These are phyloP conservation scores for Coemansia guatemalensis DNA, from an alignment of 192 early-diverging fungal genomes.

Conservation along the genomic window DNA sequence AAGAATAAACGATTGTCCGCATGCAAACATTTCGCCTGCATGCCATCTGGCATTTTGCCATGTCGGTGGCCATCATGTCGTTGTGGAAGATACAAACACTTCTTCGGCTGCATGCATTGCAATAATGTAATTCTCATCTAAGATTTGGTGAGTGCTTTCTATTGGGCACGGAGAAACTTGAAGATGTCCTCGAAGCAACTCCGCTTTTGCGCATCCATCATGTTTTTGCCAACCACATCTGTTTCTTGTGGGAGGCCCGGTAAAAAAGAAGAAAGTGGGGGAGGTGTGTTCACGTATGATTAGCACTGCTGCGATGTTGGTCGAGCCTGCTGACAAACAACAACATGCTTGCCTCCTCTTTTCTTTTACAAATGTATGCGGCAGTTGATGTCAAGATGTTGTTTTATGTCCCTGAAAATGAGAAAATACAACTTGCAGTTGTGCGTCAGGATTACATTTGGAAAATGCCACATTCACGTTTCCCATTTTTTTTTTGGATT, in stretches of 20 bases:
- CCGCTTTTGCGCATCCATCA: not conserved
- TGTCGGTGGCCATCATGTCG: not conserved
- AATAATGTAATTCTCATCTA: not conserved
- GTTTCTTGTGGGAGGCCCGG: not conserved
- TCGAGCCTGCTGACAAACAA: not conserved
- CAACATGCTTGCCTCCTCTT: not conserved
- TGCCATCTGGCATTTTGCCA: not conserved
- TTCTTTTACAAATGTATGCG: not conserved
- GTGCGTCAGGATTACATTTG: not conserved
- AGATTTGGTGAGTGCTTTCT: not conserved
- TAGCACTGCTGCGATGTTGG: not conserved
- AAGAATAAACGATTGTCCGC: not conserved
- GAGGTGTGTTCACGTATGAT: not conserved
- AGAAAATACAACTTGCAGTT: not conserved
- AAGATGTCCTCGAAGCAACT: not conserved
- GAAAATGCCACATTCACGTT: not conserved
- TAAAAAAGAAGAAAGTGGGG: not conserved
- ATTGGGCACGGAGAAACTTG: not conserved
- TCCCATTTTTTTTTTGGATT: not conserved
- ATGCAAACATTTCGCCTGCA: not conserved
- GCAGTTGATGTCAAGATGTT: too few species aligned
- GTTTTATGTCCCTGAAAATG: too few species aligned
- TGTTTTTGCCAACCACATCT: not conserved
- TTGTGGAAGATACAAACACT: not conserved
- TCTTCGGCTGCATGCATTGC: not conserved